Percentiles rank a stretch among this genome's conserved stretches.
Evolutionary conservation across 305 asterid genomes (phyloP).

Genomic region (Fraxinus dipetala): DNA sequence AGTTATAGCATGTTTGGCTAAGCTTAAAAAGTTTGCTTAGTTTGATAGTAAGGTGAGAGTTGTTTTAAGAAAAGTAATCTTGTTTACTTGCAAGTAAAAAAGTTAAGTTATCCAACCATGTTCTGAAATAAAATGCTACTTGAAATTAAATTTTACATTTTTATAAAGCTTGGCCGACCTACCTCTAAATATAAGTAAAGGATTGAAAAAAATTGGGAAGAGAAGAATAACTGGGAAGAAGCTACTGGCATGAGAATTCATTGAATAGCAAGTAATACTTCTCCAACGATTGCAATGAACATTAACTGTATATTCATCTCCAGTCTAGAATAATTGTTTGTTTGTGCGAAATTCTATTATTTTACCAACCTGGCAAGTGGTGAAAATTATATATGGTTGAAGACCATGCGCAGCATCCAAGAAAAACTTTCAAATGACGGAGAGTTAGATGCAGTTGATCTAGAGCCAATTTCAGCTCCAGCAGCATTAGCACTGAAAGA

Average conservation of each 20-base stretch:
- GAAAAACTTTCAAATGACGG: slow-evolving; percentile 50
- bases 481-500: slow-evolving; percentile 64
- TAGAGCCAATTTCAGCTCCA: slow-evolving; percentile 46
- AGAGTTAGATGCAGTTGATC: slow-evolving; percentile 46
- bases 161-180: background rate
- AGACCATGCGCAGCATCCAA: slow-evolving; percentile 93
- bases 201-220: background rate
- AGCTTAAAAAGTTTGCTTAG: background rate
- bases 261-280: background rate
- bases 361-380: slow-evolving; percentile 25
- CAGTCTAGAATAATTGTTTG: background rate
- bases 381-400: slow-evolving; percentile 43
- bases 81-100: background rate
- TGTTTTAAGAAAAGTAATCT: background rate
- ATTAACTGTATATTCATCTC: background rate
- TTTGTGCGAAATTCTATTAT: slow-evolving; percentile 8
- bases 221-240: background rate
- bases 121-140: background rate
- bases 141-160: background rate
- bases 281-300: background rate
- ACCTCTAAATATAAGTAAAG: background rate
- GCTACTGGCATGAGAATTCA: background rate
- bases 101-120: background rate
- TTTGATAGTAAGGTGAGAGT: background rate
- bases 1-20: background rate